A percentile compares a stretch with the other conserved stretches of the same genome.
Evolutionary conservation across 176 grass and related monocot species (phyloP).

Genomic region (Bolboschoenus planiculmis): DNA sequence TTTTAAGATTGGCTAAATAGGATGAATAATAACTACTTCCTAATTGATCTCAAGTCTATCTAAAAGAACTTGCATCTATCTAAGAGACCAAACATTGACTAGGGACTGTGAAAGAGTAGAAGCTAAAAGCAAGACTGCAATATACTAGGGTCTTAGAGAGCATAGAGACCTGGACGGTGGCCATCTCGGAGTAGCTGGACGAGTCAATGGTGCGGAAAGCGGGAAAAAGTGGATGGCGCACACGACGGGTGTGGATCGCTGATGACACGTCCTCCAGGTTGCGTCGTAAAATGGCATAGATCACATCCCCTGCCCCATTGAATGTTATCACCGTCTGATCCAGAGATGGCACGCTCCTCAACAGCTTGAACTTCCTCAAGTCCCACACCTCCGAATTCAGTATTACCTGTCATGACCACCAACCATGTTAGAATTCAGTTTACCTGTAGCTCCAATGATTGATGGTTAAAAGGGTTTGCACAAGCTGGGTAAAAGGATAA

Average conservation of each 20-base stretch:
- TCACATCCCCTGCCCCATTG: constrained; percentile 76
- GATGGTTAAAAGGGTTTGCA: neutral
- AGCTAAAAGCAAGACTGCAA: neutral
- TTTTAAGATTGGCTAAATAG: neutral
- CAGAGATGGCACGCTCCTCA: constrained; percentile 84
- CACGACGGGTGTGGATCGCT: constrained; percentile 61
- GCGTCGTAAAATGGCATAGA: constrained; percentile 80
- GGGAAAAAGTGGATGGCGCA: constrained; percentile 73
- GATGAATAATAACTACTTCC: neutral
- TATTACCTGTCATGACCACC: constrained; percentile 51
- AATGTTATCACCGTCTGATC: constrained; percentile 97
- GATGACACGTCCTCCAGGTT: constrained; percentile 83
- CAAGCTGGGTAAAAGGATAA: neutral
- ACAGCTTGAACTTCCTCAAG: constrained; percentile 89
- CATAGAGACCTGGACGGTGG: constrained; percentile 49
- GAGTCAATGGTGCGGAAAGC: constrained; percentile 95
- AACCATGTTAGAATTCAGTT: neutral
- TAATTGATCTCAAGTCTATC: neutral
- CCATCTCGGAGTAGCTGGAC: constrained; percentile 76
- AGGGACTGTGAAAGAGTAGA: no score
- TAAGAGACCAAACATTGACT: neutral
- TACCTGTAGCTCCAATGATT: neutral
- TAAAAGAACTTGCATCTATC: neutral
- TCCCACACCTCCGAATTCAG: constrained; percentile 99
- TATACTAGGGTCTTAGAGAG: neutral